Evolutionary conservation across 768 basidiomycete genomes (phyloP), one percentile per base, ranked within the genome.

Genomic region (Tricholomella constricta): DNA sequence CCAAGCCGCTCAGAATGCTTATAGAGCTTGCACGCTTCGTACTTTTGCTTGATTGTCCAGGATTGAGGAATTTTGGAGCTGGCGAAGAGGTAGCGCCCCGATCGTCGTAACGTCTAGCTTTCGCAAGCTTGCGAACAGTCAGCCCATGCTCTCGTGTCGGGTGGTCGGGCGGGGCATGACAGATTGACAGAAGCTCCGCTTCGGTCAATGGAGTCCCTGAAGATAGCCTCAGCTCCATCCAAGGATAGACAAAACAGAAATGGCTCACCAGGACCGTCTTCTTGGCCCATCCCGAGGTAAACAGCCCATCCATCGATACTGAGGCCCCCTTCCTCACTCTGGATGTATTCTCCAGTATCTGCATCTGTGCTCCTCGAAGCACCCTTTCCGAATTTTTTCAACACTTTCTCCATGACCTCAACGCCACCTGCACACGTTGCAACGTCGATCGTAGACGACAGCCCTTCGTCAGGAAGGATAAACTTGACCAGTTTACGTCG

Each of bases 11-110:
- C 65, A 99, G 86, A 56, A 99, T 83, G 69, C 94, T 96, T 66
- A 98, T 84, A 0, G 93, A 91, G 63, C 94, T 96, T 1, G 97
- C 97, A 19, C 97, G 89, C 61, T 97, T 95, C 61, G 86, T 83
- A 57, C 82, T 83, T 65, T 82, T 82, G 57, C 59, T 66, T 27
- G 60, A 75, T 48, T 55, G 52, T 8, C 55, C 60, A 17, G 64
- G 52, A 32, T 37, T 48, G 14, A 66, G 62, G 26, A 62, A 60
- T 25, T 60, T 68, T 34, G 68, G 62, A 19, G 29, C 61, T 10
- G 71, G 72, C n/a, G 73, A 70, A 6, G 66, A 61, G 52, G 73
- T 72, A 29, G 63, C 62, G 45, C 72, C 74, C 19, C 68, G 70
- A 25, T 79, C 77, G 34, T 79, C 77, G 19, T 71, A 62, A 58